Conservation (phyloP, 164 flowering plant species). For the Vitis cinerea region DNA sequence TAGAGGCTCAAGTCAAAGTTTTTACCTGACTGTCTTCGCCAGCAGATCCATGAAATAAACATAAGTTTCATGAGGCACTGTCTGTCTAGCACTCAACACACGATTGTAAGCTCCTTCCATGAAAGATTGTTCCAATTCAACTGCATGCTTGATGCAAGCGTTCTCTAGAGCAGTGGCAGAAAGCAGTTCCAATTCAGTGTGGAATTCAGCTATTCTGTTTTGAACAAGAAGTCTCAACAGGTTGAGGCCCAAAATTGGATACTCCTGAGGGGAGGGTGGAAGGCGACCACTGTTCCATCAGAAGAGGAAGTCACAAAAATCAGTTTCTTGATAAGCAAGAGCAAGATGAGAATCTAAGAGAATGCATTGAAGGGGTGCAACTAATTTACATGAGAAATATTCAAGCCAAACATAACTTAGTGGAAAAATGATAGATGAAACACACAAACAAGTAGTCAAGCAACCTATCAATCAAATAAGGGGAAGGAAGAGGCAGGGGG, state of each 20-base stretch:
- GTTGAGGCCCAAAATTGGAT: constrained; percentile 82
- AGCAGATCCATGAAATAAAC: constrained; percentile 79
- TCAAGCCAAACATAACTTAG: too few relatives aligned
- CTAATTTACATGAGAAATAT: too few relatives aligned
- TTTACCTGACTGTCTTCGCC: constrained; percentile 84
- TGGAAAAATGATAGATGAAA: too few relatives aligned
- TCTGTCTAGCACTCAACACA: constrained; percentile 74
- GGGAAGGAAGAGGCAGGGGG: too few relatives aligned
- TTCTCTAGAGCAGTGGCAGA: constrained; percentile 73
- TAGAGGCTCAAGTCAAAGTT: neutral
- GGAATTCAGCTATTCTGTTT: constrained; percentile 91
- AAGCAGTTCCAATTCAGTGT: constrained; percentile 84
- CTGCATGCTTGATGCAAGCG: constrained; percentile 87
- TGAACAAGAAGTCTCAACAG: constrained; percentile 93
- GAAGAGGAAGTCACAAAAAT: constrained; percentile 1
- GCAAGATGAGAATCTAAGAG: neutral
- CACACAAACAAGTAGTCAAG: too few relatives aligned
- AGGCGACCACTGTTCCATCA: constrained; percentile 61
- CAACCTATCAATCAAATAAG: too few relatives aligned
- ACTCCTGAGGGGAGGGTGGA: constrained; percentile 74
- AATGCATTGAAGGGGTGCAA: neutral
- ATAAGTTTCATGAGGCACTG: constrained; percentile 79
- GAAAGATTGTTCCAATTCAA: constrained; percentile 89
- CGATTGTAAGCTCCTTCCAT: constrained; percentile 97
- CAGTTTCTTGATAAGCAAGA: neutral